Percentiles rank a stretch among this genome's conserved stretches.
Conservation (phyloP, 2,329 filamentous ascomycete genomes). For the Neophaeococcomyces mojaviensis region DNA sequence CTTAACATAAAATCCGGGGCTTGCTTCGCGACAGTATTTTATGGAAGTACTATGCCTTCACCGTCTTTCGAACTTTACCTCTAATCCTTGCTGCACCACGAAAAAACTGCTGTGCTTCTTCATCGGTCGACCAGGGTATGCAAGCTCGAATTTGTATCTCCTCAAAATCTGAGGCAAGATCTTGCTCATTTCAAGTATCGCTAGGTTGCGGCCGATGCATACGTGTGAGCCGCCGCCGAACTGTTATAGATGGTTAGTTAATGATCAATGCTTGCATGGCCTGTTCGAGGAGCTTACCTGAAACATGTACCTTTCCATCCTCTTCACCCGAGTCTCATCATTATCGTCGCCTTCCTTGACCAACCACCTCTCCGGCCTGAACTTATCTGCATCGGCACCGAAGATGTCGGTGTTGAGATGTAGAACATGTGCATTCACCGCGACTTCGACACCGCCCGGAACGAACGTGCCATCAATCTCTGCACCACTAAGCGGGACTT, state of each 20-base stretch:
- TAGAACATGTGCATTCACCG: conserved; percentile 9
- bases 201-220: conserved; percentile 50
- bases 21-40: too few relatives aligned
- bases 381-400: conserved; percentile 18
- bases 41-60: too few relatives aligned
- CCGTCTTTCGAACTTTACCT: conserved; percentile 35
- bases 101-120: conserved; percentile 53
- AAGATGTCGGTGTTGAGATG: conserved; percentile 21
- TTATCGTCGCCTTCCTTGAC: conserved; percentile 21
- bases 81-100: conserved; percentile 50
- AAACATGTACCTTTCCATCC: conserved; percentile 52
- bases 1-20: too few relatives aligned
- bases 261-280: too few relatives aligned
- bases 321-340: conserved; percentile 25
- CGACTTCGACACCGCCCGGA: conserved; percentile 16
- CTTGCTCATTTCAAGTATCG: conserved; percentile 53
- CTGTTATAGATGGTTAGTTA: conserved; percentile 5
- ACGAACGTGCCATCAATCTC: conserved; percentile 25
- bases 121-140: conserved; percentile 44
- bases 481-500: conserved; percentile 43
- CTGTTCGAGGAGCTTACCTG: too few relatives aligned
- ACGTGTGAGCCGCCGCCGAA: conserved; percentile 50
- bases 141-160: conserved; percentile 48
- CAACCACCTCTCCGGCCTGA: conserved; percentile 28
- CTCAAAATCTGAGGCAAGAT: conserved; percentile 47